A percentile compares a stretch with the other conserved stretches of the same genome.
These are phyloP conservation scores for Melaleuca quinquenervia DNA, from an alignment of 345 rosid genomes.

Conservation along the genomic window DNA sequence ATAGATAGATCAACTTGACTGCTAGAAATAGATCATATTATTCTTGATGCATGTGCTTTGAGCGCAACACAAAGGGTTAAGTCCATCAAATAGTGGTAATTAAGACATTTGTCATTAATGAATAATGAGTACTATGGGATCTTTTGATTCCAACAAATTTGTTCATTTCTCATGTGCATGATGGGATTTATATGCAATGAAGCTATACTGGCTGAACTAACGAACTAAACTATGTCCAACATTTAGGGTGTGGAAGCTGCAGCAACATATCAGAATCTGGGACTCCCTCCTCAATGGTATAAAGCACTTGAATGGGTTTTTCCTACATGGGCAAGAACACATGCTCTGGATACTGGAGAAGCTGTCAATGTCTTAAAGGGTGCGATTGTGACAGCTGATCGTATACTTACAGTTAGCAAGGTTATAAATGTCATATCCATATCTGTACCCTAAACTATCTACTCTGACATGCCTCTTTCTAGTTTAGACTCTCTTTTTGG, in stretches of 20 bases:
- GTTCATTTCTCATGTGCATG: neutral
- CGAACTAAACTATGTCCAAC: neutral
- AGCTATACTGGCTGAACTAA: neutral
- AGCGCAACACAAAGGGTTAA: neutral
- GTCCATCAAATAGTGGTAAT: neutral
- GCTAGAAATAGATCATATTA: neutral
- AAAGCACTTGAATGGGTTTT: constrained; percentile 94
- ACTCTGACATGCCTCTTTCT: neutral
- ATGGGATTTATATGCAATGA: neutral
- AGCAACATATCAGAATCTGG: constrained; percentile 52
- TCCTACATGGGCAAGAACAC: constrained; percentile 96
- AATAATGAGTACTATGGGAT: neutral
- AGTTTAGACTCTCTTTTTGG: neutral
- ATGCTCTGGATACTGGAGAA: constrained; percentile 98
- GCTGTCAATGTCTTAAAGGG: constrained; percentile 96
- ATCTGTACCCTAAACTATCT: neutral
- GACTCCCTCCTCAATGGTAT: constrained; percentile 80
- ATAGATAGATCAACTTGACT: neutral
- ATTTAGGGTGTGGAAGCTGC: constrained; percentile 94
- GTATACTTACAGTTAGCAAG: constrained; percentile 91
- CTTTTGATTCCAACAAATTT: neutral
- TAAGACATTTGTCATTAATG: neutral
- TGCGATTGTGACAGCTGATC: constrained; percentile 87
- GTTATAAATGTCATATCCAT: constrained; percentile 17
- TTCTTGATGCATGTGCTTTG: neutral